Base-by-base conservation (phyloP, 805 yeast species). In the Wickerhamomyces strasburgensis region DNA sequence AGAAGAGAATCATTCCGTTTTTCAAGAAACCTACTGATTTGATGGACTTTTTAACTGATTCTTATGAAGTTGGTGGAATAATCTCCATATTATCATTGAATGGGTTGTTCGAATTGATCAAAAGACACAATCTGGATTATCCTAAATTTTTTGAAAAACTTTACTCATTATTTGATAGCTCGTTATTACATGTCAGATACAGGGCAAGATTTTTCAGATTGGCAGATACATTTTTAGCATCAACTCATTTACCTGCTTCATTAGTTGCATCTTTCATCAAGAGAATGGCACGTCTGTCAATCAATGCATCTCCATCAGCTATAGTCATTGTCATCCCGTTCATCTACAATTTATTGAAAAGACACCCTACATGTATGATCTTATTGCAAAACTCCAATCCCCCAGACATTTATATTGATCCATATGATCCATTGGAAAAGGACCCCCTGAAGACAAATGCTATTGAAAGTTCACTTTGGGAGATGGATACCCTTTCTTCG, bases 311-410 rank as follows among this genome's bases (percentile, higher is more conserved):
- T 19, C 95, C 97, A 3, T 73, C 95, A 2, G 96, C 96, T 3
- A 78, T 85, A 27, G 94, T 90, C 14, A 76, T 86, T 3, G 72
- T 86, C 11, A 72, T 90, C 15, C 98, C 98, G n/a, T 87, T 93
- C 57, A 72, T 88, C 10, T 90, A 90, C 64, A 90, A 90, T 58
- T 70, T 88, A 45, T 61, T 93, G 52, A 90, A 86, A 57, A 78
- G 86, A 51, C 98, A 93, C 61, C 97, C 97, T 30, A 78, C 89
- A 5, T 89, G 97, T 68, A 90, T 89, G 95, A 66, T 82, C 17
- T 67, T 90, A 72, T 70, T 90, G 29, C 98, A 93, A 52, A 65
- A 46, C 40, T 56, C 38, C 1, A 37, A 44, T 5, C 51, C 52
- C 9, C 37, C 42, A 0, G 56, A 57, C 5, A 56, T 56, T 4